Conservation (phyloP, 1,284 basidiomycete genomes). For the Cryptococcus sp. region DNA sequence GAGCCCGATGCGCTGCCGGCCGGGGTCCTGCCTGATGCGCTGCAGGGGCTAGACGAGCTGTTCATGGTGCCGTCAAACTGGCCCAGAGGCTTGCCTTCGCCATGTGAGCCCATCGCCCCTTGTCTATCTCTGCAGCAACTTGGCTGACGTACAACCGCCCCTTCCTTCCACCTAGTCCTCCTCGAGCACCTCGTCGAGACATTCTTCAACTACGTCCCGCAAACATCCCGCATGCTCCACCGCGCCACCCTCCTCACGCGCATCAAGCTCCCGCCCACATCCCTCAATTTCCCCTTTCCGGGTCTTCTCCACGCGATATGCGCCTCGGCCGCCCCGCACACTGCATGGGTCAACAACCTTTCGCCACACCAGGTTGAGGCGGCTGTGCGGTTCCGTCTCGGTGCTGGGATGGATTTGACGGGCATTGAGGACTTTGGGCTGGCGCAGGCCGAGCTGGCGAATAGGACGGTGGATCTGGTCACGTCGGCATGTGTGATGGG, state of each 20-base stretch:
- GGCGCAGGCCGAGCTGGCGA: constrained; percentile 35
- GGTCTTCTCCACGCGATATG: constrained; percentile 52
- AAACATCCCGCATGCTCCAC: constrained; percentile 47
- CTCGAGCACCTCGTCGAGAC: constrained; percentile 46
- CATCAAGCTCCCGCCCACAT: constrained; percentile 49
- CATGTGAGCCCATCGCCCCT: constrained; percentile 20
- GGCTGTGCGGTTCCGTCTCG: constrained; percentile 21
- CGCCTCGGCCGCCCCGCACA: constrained; percentile 47
- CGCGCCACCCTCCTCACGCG: constrained; percentile 43
- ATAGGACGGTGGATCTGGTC: constrained; percentile 26
- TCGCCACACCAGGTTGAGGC: constrained; percentile 31
- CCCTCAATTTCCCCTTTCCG: constrained; percentile 49
- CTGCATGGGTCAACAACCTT: constrained; percentile 39
- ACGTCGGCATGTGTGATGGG: constrained; percentile 32
- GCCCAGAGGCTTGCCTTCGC: constrained; percentile 41
- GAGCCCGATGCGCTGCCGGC: no score
- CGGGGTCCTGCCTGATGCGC: no score
- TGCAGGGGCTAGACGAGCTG: constrained; percentile 13
- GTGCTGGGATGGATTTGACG: constrained; percentile 27
- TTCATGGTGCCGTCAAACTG: constrained; percentile 41
- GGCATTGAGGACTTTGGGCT: constrained; percentile 40
- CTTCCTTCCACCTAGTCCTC: constrained; percentile 18
- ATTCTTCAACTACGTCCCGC: constrained; percentile 47
- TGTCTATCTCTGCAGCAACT: not conserved
- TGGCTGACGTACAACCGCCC: constrained; percentile 2